Percentiles rank a stretch among this genome's conserved stretches.
These are phyloP conservation scores for Laburnicola sp. DNA, from an alignment of 2,329 filamentous ascomycete genomes.

Conservation along the genomic window DNA sequence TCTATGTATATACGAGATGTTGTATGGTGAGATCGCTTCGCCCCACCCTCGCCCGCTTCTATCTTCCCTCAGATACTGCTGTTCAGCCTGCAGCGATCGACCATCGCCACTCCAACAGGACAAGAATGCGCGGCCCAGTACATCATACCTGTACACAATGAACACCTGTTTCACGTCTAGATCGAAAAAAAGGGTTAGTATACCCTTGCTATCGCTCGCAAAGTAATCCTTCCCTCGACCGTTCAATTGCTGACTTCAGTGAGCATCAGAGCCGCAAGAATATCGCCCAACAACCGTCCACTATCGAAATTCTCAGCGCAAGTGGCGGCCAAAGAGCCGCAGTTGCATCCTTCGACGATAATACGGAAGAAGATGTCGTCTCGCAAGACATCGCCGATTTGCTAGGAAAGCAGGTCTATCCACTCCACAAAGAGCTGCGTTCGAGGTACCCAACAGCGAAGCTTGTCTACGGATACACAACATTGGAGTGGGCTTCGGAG, in stretches of 20 bases:
- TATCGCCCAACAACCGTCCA: neutral
- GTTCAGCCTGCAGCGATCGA: no score
- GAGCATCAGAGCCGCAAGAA: neutral
- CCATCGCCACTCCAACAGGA: no score
- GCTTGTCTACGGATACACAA: slow-evolving; percentile 2
- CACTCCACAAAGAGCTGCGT: neutral
- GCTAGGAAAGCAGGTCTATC: neutral
- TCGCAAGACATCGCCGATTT: neutral
- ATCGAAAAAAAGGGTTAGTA: no score
- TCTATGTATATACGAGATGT: no score
- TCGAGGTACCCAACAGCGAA: neutral
- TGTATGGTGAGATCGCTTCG: no score
- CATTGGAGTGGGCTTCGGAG: neutral
- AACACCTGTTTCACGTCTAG: no score
- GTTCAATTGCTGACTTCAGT: neutral
- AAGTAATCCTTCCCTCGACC: no score
- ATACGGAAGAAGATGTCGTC: slow-evolving; percentile 3
- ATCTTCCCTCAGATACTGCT: no score
- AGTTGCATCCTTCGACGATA: neutral
- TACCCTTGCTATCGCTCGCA: no score
- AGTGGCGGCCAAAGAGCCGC: neutral
- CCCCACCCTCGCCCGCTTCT: no score
- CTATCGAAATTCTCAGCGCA: neutral
- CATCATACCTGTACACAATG: no score
- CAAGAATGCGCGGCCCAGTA: no score